Percentiles rank a stretch among this genome's conserved stretches.
These are phyloP conservation scores for Penicillium paneum DNA, from an alignment of 2,329 filamentous ascomycete species.

Conservation along the genomic window DNA sequence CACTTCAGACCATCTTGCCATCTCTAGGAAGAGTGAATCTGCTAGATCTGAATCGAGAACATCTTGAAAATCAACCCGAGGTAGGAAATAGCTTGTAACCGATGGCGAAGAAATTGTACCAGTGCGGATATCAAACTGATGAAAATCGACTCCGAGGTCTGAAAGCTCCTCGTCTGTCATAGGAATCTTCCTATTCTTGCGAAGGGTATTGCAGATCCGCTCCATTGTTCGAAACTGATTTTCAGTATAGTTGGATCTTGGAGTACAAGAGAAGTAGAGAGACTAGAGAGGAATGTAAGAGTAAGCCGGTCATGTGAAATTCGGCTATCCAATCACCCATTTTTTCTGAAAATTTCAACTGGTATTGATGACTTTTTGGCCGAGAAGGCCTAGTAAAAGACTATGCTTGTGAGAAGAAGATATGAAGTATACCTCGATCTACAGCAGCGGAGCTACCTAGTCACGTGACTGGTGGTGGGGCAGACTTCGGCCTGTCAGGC, in stretches of 20 bases:
- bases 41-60: constrained; percentile 2
- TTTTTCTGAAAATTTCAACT: not conserved
- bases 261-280: not conserved
- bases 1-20: not conserved
- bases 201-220: not conserved
- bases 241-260: not conserved
- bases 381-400: not conserved
- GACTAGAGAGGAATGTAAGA: not conserved
- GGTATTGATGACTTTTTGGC: not conserved
- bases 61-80: not conserved
- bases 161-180: constrained; percentile 1
- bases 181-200: not conserved
- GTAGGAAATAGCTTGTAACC: not conserved
- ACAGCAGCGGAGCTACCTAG: no score
- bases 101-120: not conserved
- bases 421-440: no score
- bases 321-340: not conserved
- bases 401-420: not conserved
- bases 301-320: not conserved
- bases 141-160: constrained; percentile 1
- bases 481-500: no score
- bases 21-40: not conserved
- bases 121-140: constrained; percentile 1
- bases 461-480: no score
- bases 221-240: not conserved